Conservation (phyloP, 148 eudicot species). For the Rheum nobile region DNA sequence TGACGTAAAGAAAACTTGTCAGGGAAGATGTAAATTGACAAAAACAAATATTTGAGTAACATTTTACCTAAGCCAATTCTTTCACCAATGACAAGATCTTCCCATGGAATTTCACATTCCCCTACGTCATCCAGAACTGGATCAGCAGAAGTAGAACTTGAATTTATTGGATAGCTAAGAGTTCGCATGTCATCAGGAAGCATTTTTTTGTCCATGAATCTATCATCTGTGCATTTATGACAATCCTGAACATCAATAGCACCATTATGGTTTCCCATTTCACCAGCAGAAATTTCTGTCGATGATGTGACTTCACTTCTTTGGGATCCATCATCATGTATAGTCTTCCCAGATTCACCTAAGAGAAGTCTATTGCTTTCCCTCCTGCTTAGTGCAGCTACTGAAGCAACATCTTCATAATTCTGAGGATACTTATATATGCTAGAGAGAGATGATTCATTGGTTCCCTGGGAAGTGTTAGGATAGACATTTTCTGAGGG, state of each 20-base stretch:
- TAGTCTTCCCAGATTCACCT: background rate
- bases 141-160: conserved; percentile 32
- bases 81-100: conserved; percentile 87
- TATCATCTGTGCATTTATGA: conserved; percentile 23
- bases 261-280: conserved; percentile 19
- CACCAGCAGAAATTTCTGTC: conserved; percentile 15
- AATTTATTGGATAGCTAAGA: conserved; percentile 15
- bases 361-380: background rate
- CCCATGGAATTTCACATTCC: conserved; percentile 95
- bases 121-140: conserved; percentile 86
- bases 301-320: conserved; percentile 15
- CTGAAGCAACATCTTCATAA: conserved; percentile 17
- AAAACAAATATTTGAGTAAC: background rate
- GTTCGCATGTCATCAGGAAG: conserved; percentile 31
- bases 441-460: conserved; percentile 15
- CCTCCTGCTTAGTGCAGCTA: conserved; percentile 7
- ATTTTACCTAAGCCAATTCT: conserved; percentile 90
- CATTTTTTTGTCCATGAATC: conserved; percentile 29
- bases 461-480: conserved; percentile 20
- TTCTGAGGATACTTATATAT: conserved; percentile 15
- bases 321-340: conserved; percentile 4
- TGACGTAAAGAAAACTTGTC: background rate
- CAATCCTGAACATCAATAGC: conserved; percentile 19
- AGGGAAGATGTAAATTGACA: background rate
- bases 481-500: conserved; percentile 24